phyloP scores from a whole-genome alignment of 106 monocot genomes.

The Apostasia shenzhenica region DNA sequence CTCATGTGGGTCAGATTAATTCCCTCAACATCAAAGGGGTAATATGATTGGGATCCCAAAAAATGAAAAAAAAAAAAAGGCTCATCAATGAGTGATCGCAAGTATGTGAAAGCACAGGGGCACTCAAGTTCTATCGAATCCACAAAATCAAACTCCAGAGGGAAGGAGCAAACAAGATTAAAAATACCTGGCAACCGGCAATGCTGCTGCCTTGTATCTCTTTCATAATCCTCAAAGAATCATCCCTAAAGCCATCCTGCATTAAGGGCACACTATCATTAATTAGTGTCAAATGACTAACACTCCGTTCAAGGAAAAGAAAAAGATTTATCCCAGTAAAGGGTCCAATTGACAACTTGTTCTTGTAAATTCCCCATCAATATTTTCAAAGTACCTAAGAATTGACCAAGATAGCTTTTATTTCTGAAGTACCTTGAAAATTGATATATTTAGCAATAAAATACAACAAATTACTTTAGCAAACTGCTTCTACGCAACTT shows the following conservation, averaged over 20 bases:
- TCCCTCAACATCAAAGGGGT: too few species aligned
- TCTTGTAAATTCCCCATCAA: not conserved
- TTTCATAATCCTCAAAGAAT: conserved; percentile 26
- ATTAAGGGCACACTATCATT: not conserved
- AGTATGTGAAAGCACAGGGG: not conserved
- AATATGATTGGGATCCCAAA: too few species aligned
- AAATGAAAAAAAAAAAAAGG: too few species aligned
- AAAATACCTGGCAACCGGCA: conserved; percentile 17
- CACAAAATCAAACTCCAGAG: not conserved
- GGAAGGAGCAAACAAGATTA: not conserved
- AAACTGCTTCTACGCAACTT: too few species aligned
- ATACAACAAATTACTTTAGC: too few species aligned
- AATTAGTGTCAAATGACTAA: not conserved
- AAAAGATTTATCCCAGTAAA: not conserved
- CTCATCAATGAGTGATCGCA: too few species aligned
- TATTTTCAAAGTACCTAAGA: not conserved
- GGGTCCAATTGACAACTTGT: not conserved
- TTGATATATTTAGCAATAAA: too few species aligned
- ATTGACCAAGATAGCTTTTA: not conserved
- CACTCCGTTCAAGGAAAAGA: not conserved
- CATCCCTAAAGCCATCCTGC: conserved; percentile 29
- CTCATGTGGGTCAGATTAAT: not conserved
- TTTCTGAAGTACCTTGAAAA: not conserved
- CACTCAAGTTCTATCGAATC: not conserved
- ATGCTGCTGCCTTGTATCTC: conserved; percentile 22